Conservation (phyloP, 345 rosid genomes). For the Eucalyptus regnans region DNA sequence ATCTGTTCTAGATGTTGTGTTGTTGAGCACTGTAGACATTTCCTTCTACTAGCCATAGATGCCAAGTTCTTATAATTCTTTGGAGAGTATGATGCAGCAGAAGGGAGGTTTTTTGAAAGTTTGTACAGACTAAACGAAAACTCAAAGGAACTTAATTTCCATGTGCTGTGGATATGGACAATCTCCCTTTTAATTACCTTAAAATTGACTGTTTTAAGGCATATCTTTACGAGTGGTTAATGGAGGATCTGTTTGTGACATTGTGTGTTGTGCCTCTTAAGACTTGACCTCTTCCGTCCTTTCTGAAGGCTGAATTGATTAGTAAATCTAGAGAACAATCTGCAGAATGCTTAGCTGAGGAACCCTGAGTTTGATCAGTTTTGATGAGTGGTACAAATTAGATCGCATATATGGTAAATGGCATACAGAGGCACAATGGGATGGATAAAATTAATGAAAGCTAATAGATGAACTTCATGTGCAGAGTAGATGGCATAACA, state of each 20-base stretch:
- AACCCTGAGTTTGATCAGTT: neutral
- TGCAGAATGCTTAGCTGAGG: neutral
- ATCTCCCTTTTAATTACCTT: neutral
- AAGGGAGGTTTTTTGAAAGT: neutral
- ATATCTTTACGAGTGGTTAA: neutral
- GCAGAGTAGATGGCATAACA: neutral
- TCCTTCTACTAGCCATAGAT: neutral
- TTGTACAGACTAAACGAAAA: neutral
- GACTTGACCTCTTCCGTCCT: neutral
- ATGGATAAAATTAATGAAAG: neutral
- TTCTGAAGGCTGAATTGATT: neutral
- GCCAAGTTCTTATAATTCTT: neutral
- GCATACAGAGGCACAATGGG: neutral
- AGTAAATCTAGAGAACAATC: neutral
- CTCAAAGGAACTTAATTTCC: neutral
- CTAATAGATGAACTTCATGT: neutral
- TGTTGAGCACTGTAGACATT: neutral
- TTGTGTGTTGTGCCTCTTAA: neutral
- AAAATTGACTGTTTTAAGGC: neutral
- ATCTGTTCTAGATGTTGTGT: neutral
- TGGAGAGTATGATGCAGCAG: neutral
- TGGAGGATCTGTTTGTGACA: neutral
- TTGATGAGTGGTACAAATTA: neutral
- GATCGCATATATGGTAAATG: neutral
- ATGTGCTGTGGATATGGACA: neutral